Base-by-base conservation (phyloP, 306 rosid genomes). In the Quillaja saponaria region DNA sequence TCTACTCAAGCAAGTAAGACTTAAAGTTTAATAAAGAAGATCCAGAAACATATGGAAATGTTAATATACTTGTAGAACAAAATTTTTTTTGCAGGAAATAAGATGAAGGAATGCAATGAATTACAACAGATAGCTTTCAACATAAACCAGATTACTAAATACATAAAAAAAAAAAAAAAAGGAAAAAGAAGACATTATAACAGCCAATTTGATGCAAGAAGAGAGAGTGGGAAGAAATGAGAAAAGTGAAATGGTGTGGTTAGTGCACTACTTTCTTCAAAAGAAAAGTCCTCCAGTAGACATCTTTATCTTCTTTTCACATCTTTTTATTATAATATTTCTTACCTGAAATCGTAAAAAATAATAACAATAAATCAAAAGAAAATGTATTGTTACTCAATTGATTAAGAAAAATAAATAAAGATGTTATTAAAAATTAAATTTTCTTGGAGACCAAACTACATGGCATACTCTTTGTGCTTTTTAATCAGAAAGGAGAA, bases 1-100 rank as follows among this genome's bases (percentile, higher is more conserved):
- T 68, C 48, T 58, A 40, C 31, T 31, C 37, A 34, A 55, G 35
- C 14, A 42, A 56, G 63, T 13, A 19, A 53, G 31, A 55, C 19
- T 39, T 14, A 15, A 10, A 14, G 39, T 3, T 47, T 39, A 68
- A 71, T 40, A 60, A 55, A 41, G 35, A 56, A 48, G 33, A 54
- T 66, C 34, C 33, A 47, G 10, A 55, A 66, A 44, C 19, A 48
- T 71, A 40, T 47, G 57, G 37, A 58, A 7, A 66, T 35, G 31
- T 31, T 25, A 74, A 10, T 21, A 16, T n/a, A 35, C n/a, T 48
- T 15, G n/a, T n/a, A 34, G 9, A 54, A 11, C 12, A 46, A 66
- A 44, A 51, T 4, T 25, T 25, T 25, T 4, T 25, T 25, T 25
- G 31, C 31, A 25, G 31, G 4, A 25, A 25, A 25, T 1, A 1